Percentiles rank a stretch among this genome's conserved stretches.
Conservation (phyloP, 1,284 basidiomycete genomes). For the Rhodotorula sp. region DNA sequence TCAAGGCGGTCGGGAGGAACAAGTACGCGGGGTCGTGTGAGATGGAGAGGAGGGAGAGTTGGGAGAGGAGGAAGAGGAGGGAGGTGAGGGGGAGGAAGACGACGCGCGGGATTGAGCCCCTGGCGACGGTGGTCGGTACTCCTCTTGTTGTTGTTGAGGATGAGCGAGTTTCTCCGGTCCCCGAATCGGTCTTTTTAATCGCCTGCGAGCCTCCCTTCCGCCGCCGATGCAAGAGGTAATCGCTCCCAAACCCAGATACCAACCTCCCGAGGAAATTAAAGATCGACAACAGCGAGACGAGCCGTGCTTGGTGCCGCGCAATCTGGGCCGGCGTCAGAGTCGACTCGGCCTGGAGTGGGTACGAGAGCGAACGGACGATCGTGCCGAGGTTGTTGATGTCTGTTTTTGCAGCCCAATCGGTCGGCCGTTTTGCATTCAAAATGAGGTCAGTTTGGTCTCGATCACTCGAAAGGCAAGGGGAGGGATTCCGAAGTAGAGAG, state of each 20-base stretch:
- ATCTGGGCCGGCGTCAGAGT: background rate
- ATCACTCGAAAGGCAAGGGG: too few species aligned
- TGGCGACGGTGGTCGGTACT: background rate
- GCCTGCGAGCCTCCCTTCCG: too few species aligned
- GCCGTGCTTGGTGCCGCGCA: constrained; percentile 24
- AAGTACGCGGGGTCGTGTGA: background rate
- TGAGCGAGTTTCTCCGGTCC: background rate
- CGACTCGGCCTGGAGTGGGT: background rate
- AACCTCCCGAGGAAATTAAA: constrained; percentile 40
- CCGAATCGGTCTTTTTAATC: too few species aligned
- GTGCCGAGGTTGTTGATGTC: constrained; percentile 39
- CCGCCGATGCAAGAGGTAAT: constrained; percentile 24
- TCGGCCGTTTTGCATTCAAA: too few species aligned
- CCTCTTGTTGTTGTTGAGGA: background rate
- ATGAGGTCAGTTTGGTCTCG: too few species aligned
- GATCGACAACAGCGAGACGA: constrained; percentile 41
- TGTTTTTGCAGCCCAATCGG: background rate
- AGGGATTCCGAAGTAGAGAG: background rate
- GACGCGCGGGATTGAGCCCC: constrained; percentile 12
- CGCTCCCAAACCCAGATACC: constrained; percentile 26
- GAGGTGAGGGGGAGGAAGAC: constrained; percentile 30
- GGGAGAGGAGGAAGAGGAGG: constrained; percentile 16
- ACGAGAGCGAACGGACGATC: constrained; percentile 26
- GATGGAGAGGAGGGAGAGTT: background rate
- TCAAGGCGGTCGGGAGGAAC: constrained; percentile 30